Base-by-base conservation (phyloP, 768 basidiomycete genomes). In the Leccinum olivaceopallidum region DNA sequence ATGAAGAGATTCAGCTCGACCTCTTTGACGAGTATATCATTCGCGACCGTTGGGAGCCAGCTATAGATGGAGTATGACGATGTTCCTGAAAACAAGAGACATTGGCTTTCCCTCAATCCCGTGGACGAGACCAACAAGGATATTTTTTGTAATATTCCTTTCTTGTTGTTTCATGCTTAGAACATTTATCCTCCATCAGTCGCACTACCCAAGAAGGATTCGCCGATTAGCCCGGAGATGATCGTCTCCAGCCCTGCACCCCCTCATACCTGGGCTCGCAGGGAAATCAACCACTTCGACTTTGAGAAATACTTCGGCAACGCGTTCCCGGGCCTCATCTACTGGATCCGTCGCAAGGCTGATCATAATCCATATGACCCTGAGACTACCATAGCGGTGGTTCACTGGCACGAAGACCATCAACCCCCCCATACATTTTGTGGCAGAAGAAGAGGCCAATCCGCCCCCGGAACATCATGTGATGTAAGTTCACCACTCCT, bases 1-100 rank as follows among this genome's bases (percentile, higher is more conserved):
- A 16, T 16, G 13, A 14, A 5, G 1, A 12, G 3, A 30, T 22
- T 6, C 12, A 47, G 5, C 55, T 56, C 13, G 28, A 20, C n/a
- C 6, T 56, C 22, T 56, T 56, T 13, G 55, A 56, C n/a, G 55
- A 56, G 8, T 56, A 12, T 18, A 6, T 56, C 20, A 48, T 56
- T 20, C 55, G 55, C 6, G 47, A 56, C 30, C n/a, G 28, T 3
- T 22, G 7, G 1, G 18, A 14, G 42, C 12, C 36, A 32, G 55
- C 30, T 56, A 4, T 48, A 30, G 55, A 47, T 5, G 13, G 5
- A 30, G 7, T 32, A 22, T 5, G 9, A 12, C n/a, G 10, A n/a
- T 8, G 20, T 48, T 48, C 47, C 47, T n/a, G 9, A 22, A n/a
- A 24, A 10, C 6, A 1, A n/a, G 18, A 5, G 6, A 22, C 7